phyloP scores from a whole-genome alignment of 768 basidiomycete genomes.

The Guyanaporus albipodus region DNA sequence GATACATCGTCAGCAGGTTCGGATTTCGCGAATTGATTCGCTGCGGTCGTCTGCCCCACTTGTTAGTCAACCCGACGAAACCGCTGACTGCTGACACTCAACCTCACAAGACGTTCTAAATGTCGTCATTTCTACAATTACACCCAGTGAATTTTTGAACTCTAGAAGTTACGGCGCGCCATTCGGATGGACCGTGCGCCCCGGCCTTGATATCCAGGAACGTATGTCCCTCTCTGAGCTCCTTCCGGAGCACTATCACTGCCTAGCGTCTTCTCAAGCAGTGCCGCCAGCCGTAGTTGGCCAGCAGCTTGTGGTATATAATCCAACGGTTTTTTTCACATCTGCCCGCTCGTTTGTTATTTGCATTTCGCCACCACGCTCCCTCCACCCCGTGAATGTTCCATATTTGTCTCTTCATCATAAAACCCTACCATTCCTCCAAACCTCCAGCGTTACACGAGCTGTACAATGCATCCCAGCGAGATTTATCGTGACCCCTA shows the following conservation, averaged over 20 bases:
- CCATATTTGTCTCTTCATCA: neutral
- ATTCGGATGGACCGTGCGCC: neutral
- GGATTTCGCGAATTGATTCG: neutral
- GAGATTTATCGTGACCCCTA: neutral
- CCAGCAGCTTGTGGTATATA: neutral
- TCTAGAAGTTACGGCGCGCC: neutral
- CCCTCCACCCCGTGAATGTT: conserved; percentile 1
- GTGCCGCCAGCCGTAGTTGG: neutral
- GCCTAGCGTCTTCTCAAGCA: neutral
- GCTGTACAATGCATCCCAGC: neutral
- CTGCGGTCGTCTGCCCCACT: neutral
- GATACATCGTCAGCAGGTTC: neutral
- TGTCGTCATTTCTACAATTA: neutral
- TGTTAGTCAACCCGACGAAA: neutral
- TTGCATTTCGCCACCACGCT: neutral
- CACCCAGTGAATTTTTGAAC: neutral
- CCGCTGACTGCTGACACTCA: no score
- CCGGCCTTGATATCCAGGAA: neutral
- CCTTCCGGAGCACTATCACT: neutral
- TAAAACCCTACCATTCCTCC: neutral
- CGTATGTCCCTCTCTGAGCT: neutral
- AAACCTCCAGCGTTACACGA: neutral
- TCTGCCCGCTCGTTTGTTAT: neutral
- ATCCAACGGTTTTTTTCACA: neutral
- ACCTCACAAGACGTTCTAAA: no score